phyloP scores from a whole-genome alignment of 225 moss, liverwort and hornwort species.

The Takakia lepidozioides region DNA sequence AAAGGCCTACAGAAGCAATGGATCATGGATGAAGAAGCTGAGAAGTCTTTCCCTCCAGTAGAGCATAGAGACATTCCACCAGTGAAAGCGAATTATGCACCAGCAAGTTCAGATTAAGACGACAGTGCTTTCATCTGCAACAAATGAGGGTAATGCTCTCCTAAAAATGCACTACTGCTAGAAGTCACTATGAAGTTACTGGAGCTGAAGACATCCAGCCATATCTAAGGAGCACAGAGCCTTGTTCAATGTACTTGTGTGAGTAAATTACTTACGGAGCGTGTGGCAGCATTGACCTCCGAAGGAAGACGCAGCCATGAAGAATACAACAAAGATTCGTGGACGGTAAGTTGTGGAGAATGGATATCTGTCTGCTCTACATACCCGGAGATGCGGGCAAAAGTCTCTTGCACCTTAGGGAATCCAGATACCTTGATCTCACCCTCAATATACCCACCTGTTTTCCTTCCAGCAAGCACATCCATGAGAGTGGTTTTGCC shows the following conservation, averaged over 20 bases:
- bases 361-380: conserved; percentile 93
- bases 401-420: conserved; percentile 78
- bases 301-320: conserved; percentile 80
- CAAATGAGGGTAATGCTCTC: too few species aligned
- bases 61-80: too few species aligned
- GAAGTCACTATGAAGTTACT: background rate
- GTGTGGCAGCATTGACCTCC: conserved; percentile 47
- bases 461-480: conserved; percentile 90
- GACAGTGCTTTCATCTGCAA: too few species aligned
- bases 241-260: too few species aligned
- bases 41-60: too few species aligned
- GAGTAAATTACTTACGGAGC: background rate
- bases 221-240: too few species aligned
- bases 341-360: conserved; percentile 81
- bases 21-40: background rate
- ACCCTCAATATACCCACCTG: conserved; percentile 86
- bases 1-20: conserved; percentile 38
- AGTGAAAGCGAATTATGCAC: too few species aligned
- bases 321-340: conserved; percentile 78
- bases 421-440: conserved; percentile 82
- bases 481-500: conserved; percentile 89
- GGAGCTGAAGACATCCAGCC: too few species aligned
- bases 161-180: too few species aligned
- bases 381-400: conserved; percentile 82
- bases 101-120: too few species aligned